Base-by-base conservation (phyloP, 164 flowering plant genomes). In the Vitis cinerea region DNA sequence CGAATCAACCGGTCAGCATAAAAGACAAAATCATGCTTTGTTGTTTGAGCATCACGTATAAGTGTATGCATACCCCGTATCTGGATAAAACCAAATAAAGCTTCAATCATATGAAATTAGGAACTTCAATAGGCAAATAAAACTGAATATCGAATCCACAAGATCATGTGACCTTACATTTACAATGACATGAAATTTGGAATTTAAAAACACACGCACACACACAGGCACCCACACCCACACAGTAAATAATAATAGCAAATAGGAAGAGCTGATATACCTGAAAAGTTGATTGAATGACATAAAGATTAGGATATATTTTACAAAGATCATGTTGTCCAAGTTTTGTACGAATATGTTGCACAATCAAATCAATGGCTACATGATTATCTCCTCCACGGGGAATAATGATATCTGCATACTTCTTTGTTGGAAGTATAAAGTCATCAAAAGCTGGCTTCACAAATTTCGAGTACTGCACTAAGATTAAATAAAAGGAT, bases 371-470 rank as follows among this genome's bases (percentile, higher is more conserved):
- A 83, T 95, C 99, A 74, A 95, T 81, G 0, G 99, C 99, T 10
- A 93, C 98, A 80, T 89, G 91, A 86, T 95, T 95, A 81, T 95
- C 98, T 71, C 98, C 99, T 66, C 99, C 99, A 30, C 97, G 90
- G 8, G 99, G 98, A 73, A 95, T 93, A 63, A 95, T 95, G 64
- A 95, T 86, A 83, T 95, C 99, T 31, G 98, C 99, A 78, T 90
- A 93, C 77, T 95, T 95, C 82, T 95, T 95, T 71, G 97, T 87
- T 65, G 99, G 99, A 75, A 91, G 99, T 78, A 95, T 90, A 74
- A 95, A 95, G 75, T 95, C 98, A 78, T 95, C 99, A 76, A 91
- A 95, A 71, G 98, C 99, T 71, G 99, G 98, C 86, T 95, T 95
- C 77, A 95, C 99, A 73, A 93, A 95, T 61, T 90, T 95, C 51